Base-by-base conservation (phyloP, 176 grass and related monocot species). In the Oryza australiensis region DNA sequence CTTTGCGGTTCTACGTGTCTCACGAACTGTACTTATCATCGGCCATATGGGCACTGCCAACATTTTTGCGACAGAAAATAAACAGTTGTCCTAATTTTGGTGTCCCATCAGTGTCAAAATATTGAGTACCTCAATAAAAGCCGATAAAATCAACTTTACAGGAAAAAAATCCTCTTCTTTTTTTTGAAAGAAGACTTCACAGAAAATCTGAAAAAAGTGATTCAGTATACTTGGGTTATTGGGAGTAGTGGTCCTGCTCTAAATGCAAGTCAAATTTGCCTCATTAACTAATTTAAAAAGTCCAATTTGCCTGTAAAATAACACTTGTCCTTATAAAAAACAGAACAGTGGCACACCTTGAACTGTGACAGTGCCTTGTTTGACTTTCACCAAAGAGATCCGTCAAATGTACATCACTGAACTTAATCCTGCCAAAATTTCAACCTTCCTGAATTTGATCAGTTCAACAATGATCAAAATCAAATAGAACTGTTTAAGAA, bases 311-410 rank as follows among this genome's bases (percentile, higher is more conserved):
- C 22, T 27, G 15, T 12, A 78, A 66, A 55, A 60, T 65, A 27
- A 59, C 5, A 24, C 29, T 49, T 45, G 55, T 62, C 12, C 1
- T 0, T 26, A 32, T 81, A 77, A 77, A 78, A 60, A 22, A 49
- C 3, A 24, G 55, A n/a, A 9, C 15, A 67, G 48, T 64, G 62
- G 35, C 68, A 2, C 73, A 2, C 73, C 26, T 86, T 16, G 8
- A 73, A 49, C 67, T 70, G 66, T 27, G 72, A 46, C 78, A 2
- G 5, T 59, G 59, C 46, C 32, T 66, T 51, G 45, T 72, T 67
- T 86, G 83, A 89, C 78, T 78, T 86, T 73, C 27, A 86, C 88
- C 23, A 68, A 10, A 45, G 29, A 23, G 13, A 62, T 9, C 27
- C 59, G 20, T 41, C 37, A 16, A 12, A 48, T 18, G 3, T 7